These are phyloP conservation scores for Kondoa subrosea DNA, from an alignment of 768 basidiomycete species.

Conservation along the genomic window DNA sequence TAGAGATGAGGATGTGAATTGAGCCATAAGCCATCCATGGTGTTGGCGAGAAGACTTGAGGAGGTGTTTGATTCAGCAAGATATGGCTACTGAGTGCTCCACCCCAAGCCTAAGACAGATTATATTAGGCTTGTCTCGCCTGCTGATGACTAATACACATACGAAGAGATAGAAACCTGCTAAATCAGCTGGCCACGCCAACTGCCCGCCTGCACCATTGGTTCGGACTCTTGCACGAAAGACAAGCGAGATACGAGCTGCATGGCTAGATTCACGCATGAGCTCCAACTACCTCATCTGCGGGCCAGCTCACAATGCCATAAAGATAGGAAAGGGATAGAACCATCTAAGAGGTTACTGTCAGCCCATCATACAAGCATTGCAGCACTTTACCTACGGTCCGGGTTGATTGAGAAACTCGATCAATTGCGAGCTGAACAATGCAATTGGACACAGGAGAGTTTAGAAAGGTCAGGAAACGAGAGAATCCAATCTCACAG, in stretches of 20 bases:
- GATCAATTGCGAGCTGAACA: neutral
- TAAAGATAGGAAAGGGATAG: neutral
- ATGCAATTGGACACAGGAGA: neutral
- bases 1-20: slow-evolving; percentile 8
- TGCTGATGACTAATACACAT: neutral
- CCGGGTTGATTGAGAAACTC: neutral
- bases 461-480: neutral
- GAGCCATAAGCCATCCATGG: slow-evolving; percentile 18
- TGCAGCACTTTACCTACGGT: too few relatives aligned
- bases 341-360: too few relatives aligned
- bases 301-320: neutral
- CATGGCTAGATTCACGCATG: slow-evolving; percentile 2
- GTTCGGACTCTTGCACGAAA: slow-evolving; percentile 16
- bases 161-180: slow-evolving; percentile 19
- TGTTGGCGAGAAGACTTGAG: slow-evolving; percentile 13
- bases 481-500: too few relatives aligned
- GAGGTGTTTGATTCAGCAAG: slow-evolving; percentile 15
- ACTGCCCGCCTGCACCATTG: slow-evolving; percentile 8
- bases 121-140: neutral
- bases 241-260: slow-evolving; percentile 15
- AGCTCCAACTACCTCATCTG: neutral
- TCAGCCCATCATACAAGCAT: too few relatives aligned
- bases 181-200: slow-evolving; percentile 11
- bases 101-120: slow-evolving; percentile 16
- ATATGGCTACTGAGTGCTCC: slow-evolving; percentile 15